Base-by-base conservation (phyloP, 805 yeast genomes). In the Starmerella etchellsii region DNA sequence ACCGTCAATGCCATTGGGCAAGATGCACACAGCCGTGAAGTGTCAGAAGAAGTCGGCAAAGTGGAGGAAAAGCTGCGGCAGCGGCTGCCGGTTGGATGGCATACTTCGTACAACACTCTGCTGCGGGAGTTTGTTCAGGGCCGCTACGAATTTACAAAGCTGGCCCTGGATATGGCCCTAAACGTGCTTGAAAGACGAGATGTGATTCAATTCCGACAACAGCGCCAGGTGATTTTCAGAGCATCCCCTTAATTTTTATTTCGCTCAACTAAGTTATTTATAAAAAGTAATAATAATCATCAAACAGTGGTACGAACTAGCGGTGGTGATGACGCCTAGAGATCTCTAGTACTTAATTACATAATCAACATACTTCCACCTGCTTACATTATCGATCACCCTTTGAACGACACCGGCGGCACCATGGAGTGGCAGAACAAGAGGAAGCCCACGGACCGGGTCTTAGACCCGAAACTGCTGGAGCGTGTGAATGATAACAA, bases 61-160 rank as follows among this genome's bases (percentile, higher is more conserved):
- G 82, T 91, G 40, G 95, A 87, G 56, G 76, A 72, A 36, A 94
- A 84, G 58, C 70, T 91, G 51, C 76, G 84, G 60, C 76, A 91
- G 61, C 75, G 97, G 60, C 69, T 91, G 49, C 96, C 97, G 14
- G 78, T 91, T 48, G 98, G 98, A 18, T 91, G 95, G 87, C 81
- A 94, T 28, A 85, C 97, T 0, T 77, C 88, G 15, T 82, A 83
- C 59, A 74, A 73, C 49, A 84, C 94, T 3, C 68, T 91, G 42
- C 71, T 82, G 53, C 73, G 79, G 44, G 95, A 88, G 62, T 81
- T 87, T 58, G 63, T 61, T 29, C 52, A 51, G 31, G 50, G 48
- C 25, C 41, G 49, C 15, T 48, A 49, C 40, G 69, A 69, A 42
- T 78, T 71, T 51, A 67, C 78, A 24, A 74, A 74, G 38, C 72